Percentiles rank a stretch among this genome's conserved stretches.
Conservation (phyloP, 176 grass and related monocot species). For the Phragmites australis region DNA sequence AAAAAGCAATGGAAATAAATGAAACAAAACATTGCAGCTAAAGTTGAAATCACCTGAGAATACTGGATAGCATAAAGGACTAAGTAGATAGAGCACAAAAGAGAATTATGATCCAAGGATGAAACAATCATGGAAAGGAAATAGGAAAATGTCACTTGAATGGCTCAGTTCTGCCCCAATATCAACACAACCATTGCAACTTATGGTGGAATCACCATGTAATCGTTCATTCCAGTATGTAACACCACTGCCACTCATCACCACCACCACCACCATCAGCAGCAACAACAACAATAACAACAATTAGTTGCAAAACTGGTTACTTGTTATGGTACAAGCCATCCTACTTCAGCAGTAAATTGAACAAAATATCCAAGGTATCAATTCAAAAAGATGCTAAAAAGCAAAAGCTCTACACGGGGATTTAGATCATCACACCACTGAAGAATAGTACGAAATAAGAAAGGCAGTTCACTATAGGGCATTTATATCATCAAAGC, state of each 20-base stretch:
- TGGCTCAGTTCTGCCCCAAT: slow-evolving; percentile 1
- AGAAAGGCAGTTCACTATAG: no score
- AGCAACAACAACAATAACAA: neutral
- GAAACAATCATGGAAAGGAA: neutral
- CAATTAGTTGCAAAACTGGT: slow-evolving; percentile 1
- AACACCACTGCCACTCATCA: neutral
- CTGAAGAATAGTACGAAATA: neutral
- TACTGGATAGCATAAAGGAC: neutral
- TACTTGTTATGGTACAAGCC: slow-evolving; percentile 14
- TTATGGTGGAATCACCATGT: no score
- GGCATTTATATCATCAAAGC: neutral
- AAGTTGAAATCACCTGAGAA: neutral
- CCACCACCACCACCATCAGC: no score
- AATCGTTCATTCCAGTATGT: neutral
- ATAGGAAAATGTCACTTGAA: neutral
- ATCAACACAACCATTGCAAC: neutral
- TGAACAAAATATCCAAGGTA: neutral
- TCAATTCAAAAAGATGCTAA: neutral
- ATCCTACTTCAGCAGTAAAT: slow-evolving; percentile 22
- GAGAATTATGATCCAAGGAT: neutral
- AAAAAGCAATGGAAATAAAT: neutral
- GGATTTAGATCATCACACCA: slow-evolving; percentile 15
- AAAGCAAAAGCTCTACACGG: neutral
- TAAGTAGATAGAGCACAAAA: neutral
- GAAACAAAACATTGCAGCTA: neutral